Base-by-base conservation (phyloP, 148 eudicot species). In the Amaranthus hypochondriacus region DNA sequence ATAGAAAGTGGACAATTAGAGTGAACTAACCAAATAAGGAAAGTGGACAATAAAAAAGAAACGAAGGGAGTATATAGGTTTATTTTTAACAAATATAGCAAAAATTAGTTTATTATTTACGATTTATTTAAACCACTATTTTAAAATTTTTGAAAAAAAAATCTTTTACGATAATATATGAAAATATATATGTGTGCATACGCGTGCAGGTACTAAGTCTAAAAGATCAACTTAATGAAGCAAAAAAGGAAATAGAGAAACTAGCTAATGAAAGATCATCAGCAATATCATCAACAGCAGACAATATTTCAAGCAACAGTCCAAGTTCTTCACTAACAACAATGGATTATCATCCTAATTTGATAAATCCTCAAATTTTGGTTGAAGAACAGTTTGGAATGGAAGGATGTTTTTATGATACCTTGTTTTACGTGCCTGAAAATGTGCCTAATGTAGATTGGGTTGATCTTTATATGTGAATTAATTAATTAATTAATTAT, bases 291-390 rank as follows among this genome's bases (percentile, higher is more conserved):
- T 84, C 88, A 58, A 62, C 87, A 4, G 76, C 47, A 1, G 90
- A 85, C 4, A 79, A 86, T 56, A 57, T 61, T 48, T 86, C 96
- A 6, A 85, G 82, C 78, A 89, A 84, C 63, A 89, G 94, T 63
- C 92, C 92, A n/a, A 86, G 81, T 52, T 82, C 96, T 2, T 87
- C 89, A 0, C 71, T 86, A 71, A 89, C 39, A 28, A 28, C 94
- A 0, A 78, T 85, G 81, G 88, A 90, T 58, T 48, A 75, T 50
- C 70, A 79, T 56, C 46, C 74, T 48, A 75, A 75, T 80, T 62
- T 52, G 56, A 53, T 75, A 4, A n/a, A 75, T 4, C 44, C 71
- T 21, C 76, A 71, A 4, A 28, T 28, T 28, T 28, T 66, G 12
- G 54, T 65, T n/a, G 71, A 12, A 18, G 72, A 79, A 28, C 78